These are phyloP conservation scores for Podospora fimiseda DNA, from an alignment of 495 filamentous ascomycete species.

Conservation along the genomic window DNA sequence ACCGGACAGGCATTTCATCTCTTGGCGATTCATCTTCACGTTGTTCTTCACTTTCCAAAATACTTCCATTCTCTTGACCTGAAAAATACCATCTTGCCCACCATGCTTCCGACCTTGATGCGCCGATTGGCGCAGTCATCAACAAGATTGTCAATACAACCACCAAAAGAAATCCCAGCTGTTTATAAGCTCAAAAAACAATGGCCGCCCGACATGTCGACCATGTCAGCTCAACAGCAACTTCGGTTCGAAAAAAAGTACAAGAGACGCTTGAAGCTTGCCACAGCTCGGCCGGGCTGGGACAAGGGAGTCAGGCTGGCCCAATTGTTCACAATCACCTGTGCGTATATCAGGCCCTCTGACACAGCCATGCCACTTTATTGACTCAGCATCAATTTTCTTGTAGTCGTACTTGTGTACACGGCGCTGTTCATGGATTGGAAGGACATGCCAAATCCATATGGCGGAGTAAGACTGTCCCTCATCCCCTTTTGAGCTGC, in stretches of 20 bases:
- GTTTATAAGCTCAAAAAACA: conserved; percentile 72
- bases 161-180: conserved; percentile 26
- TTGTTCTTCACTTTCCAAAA: too few relatives aligned
- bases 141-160: conserved; percentile 9
- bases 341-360: conserved; percentile 47
- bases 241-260: conserved; percentile 77
- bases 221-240: conserved; percentile 73
- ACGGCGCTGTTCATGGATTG: conserved; percentile 74
- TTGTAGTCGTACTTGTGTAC: conserved; percentile 62
- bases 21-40: neutral
- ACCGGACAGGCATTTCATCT: neutral
- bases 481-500: neutral
- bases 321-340: conserved; percentile 59
- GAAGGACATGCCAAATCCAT: conserved; percentile 54
- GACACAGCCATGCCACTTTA: neutral
- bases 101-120: conserved; percentile 40
- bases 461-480: conserved; percentile 46
- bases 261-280: conserved; percentile 62
- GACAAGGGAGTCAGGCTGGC: conserved; percentile 62
- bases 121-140: conserved; percentile 30
- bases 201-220: conserved; percentile 90
- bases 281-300: conserved; percentile 68
- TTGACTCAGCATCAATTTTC: neutral
- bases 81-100: neutral
- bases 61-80: too few relatives aligned